Base-by-base conservation (phyloP, 495 filamentous ascomycete genomes). In the Bacidia rubella region DNA sequence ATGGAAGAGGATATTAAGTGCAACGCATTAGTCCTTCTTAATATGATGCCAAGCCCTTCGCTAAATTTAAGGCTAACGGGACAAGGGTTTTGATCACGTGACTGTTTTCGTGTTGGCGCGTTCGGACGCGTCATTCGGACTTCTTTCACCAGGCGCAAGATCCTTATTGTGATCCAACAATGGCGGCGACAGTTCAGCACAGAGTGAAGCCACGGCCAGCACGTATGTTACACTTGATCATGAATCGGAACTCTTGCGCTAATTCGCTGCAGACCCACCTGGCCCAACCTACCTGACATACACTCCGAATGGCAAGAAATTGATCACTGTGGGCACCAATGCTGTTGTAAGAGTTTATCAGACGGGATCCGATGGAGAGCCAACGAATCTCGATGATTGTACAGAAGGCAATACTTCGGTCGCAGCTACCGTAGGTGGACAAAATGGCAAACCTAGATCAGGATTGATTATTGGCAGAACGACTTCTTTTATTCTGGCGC, bases 321-420 rank as follows among this genome's bases (percentile, higher is more conserved):
- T 87, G 11, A 74, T 97, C 54, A 98, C 92, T 11, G 87, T 82
- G 49, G 92, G 92, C 32, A 83, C 85, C 29, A 95, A 97, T 67
- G 86, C 90, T 60, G 82, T 83, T 17, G 85, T 94, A 59, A 84
- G 92, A 25, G 78, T 96, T 46, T 98, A 90, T 72, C 84, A 82
- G 47, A 89, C 87, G 15, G 89, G 85, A 39, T 86, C 82, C 19
- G 87, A 93, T 70, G 90, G 86, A 46, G 92, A 96, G 61, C 92
- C 92, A 11, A 78, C 75, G 50, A 94, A 85, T 29, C 81, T 98
- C 26, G 92, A 98, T 61, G 86, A 92, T 53, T 87, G 82, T 51
- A 78, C 81, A 50, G 90, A 93, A 54, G 79, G 81, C 52, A 88
- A 92, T 65, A 72, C 82, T 15, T 80, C 81, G 39, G 77, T 96